These are phyloP conservation scores for Tuber calosporum DNA, from an alignment of 495 filamentous ascomycete species.

Conservation along the genomic window DNA sequence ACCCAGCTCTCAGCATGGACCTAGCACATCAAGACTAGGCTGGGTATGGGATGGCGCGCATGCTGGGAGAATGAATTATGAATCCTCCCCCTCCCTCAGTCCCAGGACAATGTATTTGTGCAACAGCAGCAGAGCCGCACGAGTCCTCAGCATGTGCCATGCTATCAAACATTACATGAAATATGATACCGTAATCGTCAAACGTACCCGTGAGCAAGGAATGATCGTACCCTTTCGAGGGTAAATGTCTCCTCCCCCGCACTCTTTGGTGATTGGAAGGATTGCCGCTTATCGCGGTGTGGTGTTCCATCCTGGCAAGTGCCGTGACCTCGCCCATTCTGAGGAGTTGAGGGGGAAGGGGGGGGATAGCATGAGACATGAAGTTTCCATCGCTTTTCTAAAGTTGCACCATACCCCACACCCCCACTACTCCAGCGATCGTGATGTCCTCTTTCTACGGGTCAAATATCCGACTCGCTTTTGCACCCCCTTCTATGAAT, in stretches of 20 bases:
- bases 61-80: too few species aligned
- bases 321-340: not conserved
- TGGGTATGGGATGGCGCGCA: not conserved
- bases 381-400: not conserved
- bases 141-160: not conserved
- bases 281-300: not conserved
- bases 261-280: not conserved
- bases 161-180: not conserved
- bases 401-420: not conserved
- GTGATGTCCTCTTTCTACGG: not conserved
- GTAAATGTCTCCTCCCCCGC: not conserved
- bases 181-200: not conserved
- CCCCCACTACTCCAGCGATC: not conserved
- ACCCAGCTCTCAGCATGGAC: conserved; percentile 1
- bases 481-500: not conserved
- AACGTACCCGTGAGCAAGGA: not conserved
- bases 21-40: not conserved
- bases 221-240: not conserved
- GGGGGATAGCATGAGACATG: not conserved
- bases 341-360: not conserved
- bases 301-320: not conserved
- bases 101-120: not conserved
- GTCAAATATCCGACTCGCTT: not conserved
- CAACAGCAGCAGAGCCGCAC: not conserved
- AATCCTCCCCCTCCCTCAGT: not conserved